Evolutionary conservation across 345 rosid genomes (phyloP).

Genomic region (Salix suchowensis): DNA sequence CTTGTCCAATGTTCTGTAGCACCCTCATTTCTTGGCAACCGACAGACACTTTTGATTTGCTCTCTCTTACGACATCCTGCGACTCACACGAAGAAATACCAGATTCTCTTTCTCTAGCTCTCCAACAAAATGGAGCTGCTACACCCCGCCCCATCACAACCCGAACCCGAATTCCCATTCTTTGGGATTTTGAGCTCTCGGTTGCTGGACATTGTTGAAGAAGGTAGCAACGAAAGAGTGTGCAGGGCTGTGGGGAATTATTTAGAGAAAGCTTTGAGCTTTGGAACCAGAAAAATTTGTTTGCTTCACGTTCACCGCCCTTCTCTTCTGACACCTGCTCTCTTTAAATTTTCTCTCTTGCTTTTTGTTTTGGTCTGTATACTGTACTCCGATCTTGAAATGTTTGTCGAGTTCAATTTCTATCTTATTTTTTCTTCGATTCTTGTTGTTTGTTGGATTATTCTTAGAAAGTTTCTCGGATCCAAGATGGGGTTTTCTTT

Average conservation of each 20-base stretch:
- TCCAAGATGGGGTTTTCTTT: neutral
- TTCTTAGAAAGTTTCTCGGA: neutral
- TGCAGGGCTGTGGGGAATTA: constrained; percentile 57
- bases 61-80: neutral
- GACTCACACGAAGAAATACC: neutral
- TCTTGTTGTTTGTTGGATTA: neutral
- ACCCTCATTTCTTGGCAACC: neutral
- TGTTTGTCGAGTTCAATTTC: neutral
- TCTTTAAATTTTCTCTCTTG: constrained; percentile 28
- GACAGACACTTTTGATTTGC: neutral
- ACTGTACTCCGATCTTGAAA: neutral
- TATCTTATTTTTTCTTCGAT: neutral
- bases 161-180: constrained; percentile 13
- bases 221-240: constrained; percentile 28
- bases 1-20: neutral
- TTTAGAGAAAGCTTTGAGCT: constrained; percentile 36
- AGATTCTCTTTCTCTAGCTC: too few relatives aligned
- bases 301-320: constrained; percentile 61
- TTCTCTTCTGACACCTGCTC: constrained; percentile 60
- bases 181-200: constrained; percentile 6
- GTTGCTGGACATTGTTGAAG: constrained; percentile 34
- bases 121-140: constrained; percentile 32
- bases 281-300: constrained; percentile 37
- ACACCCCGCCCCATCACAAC: constrained; percentile 20
- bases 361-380: neutral